phyloP scores from a whole-genome alignment of 108 stramenopile species.

The Pseudonitzschia delicatissima region DNA sequence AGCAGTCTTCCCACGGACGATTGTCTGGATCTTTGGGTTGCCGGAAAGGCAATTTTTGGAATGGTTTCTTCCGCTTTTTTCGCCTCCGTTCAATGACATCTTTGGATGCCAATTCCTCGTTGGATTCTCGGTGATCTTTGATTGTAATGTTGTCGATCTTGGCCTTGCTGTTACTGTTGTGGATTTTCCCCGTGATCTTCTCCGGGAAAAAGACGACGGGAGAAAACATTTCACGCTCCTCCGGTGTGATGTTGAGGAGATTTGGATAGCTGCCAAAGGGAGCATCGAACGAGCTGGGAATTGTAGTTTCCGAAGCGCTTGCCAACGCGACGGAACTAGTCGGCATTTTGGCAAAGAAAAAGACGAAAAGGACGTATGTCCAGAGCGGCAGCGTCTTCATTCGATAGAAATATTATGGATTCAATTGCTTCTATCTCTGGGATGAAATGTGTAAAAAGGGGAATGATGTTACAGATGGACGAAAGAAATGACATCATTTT shows the following conservation, averaged over 20 bases:
- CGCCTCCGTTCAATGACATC: slow-evolving; percentile 20
- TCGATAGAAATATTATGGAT: too few relatives aligned
- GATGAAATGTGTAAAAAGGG: too few relatives aligned
- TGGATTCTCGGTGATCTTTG: slow-evolving; percentile 23
- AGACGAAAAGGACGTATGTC: too few relatives aligned
- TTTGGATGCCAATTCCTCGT: slow-evolving; percentile 30
- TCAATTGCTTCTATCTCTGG: too few relatives aligned
- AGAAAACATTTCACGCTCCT: slow-evolving; percentile 57
- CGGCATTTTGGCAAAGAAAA: too few relatives aligned
- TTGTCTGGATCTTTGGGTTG: neutral
- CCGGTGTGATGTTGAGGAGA: slow-evolving; percentile 43
- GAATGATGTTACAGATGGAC: too few relatives aligned
- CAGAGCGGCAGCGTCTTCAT: too few relatives aligned
- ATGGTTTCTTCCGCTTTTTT: slow-evolving; percentile 14
- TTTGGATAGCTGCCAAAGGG: slow-evolving; percentile 73
- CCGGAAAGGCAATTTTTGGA: slow-evolving; percentile 11
- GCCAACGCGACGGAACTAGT: too few relatives aligned
- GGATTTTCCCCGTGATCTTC: neutral
- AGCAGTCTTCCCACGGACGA: neutral
- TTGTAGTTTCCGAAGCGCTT: too few relatives aligned
- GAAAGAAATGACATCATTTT: too few relatives aligned
- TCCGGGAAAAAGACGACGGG: slow-evolving; percentile 60
- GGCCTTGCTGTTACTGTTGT: neutral
- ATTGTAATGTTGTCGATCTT: neutral
- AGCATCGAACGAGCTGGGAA: slow-evolving; percentile 1